A percentile compares a stretch with the other conserved stretches of the same genome.
These are phyloP conservation scores for Talaromyces thailandensis DNA, from an alignment of 495 filamentous ascomycete genomes.

Conservation along the genomic window DNA sequence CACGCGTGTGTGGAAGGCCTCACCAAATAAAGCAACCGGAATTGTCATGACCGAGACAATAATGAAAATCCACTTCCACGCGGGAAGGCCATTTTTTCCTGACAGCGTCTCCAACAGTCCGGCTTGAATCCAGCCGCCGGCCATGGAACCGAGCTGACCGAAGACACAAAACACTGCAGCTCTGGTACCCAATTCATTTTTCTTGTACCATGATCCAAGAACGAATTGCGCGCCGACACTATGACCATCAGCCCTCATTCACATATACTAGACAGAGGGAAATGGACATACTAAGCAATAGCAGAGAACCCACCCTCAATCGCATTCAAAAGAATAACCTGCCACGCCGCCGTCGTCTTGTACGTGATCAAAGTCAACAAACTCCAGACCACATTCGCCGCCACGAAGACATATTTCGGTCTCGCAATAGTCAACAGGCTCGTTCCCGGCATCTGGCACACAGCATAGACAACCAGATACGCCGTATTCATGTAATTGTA, in stretches of 20 bases:
- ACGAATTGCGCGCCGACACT: constrained; percentile 52
- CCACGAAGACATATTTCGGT: constrained; percentile 26
- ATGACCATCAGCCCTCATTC: background rate
- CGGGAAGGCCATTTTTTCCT: constrained; percentile 46
- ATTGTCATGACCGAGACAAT: constrained; percentile 61
- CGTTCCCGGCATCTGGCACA: constrained; percentile 28
- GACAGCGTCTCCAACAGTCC: constrained; percentile 17
- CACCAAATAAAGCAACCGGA: constrained; percentile 39
- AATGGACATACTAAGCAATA: constrained; percentile 21
- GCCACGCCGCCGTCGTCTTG: constrained; percentile 24
- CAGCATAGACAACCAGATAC: constrained; percentile 27
- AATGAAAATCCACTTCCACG: constrained; percentile 76
- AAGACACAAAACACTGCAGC: constrained; percentile 37
- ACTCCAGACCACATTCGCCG: constrained; percentile 25
- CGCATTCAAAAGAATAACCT: constrained; percentile 26
- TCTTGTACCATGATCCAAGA: constrained; percentile 39
- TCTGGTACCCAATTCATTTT: constrained; percentile 36
- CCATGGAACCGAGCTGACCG: constrained; percentile 32
- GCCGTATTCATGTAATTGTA: constrained; percentile 32
- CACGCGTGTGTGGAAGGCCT: constrained; percentile 22
- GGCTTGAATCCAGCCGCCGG: constrained; percentile 40
- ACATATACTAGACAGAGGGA: background rate
- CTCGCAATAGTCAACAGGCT: constrained; percentile 21
- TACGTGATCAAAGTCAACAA: constrained; percentile 24
- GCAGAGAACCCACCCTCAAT: constrained; percentile 28